A percentile compares a stretch with the other conserved stretches of the same genome.
Evolutionary conservation across 2,329 filamentous ascomycete species (phyloP).

Genomic region (Botrytis tulipae): DNA sequence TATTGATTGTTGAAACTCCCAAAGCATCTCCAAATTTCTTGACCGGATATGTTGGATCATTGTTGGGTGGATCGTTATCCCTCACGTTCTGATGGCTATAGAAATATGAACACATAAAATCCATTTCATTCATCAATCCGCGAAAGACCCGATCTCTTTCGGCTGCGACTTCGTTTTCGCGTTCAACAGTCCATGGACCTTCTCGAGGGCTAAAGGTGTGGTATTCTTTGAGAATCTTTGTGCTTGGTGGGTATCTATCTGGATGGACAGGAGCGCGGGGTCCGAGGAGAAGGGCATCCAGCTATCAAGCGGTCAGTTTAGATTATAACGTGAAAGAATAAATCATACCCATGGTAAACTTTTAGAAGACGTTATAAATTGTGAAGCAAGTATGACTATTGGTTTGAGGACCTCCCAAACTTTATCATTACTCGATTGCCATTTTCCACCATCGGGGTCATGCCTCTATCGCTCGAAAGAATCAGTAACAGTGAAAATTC

Average conservation of each 20-base stretch:
- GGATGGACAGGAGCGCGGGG: neutral
- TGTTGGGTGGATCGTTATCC: neutral
- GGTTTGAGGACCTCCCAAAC: neutral
- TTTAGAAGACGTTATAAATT: neutral
- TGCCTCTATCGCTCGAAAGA: neutral
- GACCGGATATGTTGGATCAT: neutral
- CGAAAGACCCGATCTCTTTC: neutral
- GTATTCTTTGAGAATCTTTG: neutral
- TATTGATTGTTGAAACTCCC: neutral
- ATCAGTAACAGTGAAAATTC: neutral
- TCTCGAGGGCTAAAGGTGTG: neutral
- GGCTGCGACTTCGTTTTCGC: neutral
- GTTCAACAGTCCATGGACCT: neutral
- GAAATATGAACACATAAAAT: conserved; percentile 1
- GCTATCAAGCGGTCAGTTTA: neutral
- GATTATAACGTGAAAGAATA: neutral
- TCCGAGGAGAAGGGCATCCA: conserved; percentile 5
- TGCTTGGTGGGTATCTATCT: neutral
- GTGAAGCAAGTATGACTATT: neutral
- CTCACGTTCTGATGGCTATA: conserved; percentile 2
- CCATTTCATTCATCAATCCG: conserved; percentile 4
- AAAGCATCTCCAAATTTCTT: neutral
- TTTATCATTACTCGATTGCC: conserved; percentile 13
- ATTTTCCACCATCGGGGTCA: conserved; percentile 2
- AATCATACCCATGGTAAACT: conserved; percentile 7